Evolutionary conservation across 768 basidiomycete species (phyloP), one percentile per base, ranked within the genome.

Genomic region (Xerocomellus dryophilus): DNA sequence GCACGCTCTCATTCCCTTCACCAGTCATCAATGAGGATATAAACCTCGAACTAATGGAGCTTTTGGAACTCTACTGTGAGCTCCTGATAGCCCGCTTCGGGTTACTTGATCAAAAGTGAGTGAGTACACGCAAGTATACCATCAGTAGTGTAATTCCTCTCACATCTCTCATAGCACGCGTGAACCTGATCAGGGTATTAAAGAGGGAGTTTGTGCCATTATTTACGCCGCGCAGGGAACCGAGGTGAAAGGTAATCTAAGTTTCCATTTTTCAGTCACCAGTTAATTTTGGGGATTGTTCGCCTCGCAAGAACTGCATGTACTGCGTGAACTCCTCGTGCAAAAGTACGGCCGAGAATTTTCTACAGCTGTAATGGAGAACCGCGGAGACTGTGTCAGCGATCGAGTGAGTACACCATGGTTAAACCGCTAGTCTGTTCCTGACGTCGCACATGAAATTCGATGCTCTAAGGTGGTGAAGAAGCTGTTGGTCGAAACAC

Each of bases 291-390:
- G 25, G 43, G 29, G 25, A 34, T 23, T 18, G 20, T 27, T 45
- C 27, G 44, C 54, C 41, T 47, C 25, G 27, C 20, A 61, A 93
- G 94, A 98, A 67, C 80, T 99, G 36, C 91, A 97, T 60, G 76
- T 93, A 35, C 72, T 98, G 47, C 85, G 97, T 50, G 95, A 98
- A 68, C 82, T 98, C 68, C 80, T 99, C 53, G 90, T 95, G 88
- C 90, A 94, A 69, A 97, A 97, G 73, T 97, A 86, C 67, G 94
- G 96, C 17, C 84, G 96, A 20, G 92, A 94, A 43, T 98, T 91
- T 68, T 83, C 94, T 15, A 60, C 85, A 17, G 80, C 82, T n/a
- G 85, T 90, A 2, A 90, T 93, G 80, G 90, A 94, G 69, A 94
- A 96, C 69, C 81, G 78, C 41, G 84, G 88, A 60, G 76, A 77